Conservation (phyloP, 2,329 filamentous ascomycete genomes). For the Lasiodiplodia gonubiensis region DNA sequence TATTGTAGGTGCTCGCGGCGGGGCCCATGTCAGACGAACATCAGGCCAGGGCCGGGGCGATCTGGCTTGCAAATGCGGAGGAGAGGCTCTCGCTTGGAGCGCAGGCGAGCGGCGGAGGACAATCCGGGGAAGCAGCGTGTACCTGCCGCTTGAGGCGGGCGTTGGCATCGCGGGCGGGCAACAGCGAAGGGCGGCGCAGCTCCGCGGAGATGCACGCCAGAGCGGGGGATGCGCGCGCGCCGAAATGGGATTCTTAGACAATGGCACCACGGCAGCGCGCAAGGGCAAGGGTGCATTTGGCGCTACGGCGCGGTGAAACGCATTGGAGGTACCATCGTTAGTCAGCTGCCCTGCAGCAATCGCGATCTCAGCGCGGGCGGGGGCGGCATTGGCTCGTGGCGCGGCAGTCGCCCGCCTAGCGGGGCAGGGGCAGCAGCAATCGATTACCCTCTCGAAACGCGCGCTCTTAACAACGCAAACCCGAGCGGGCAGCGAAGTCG, state of each 20-base stretch:
- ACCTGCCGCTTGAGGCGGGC: slow-evolving; percentile 11
- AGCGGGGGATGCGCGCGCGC: slow-evolving; percentile 20
- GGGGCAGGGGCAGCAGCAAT: slow-evolving; percentile 8
- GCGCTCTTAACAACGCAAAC: not conserved
- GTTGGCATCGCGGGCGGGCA: not conserved
- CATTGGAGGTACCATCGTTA: not conserved
- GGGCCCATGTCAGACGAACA: not conserved
- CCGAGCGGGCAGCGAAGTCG: slow-evolving; percentile 4
- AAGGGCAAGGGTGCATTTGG: not conserved
- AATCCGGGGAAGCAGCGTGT: slow-evolving; percentile 20
- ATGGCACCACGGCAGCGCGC: not conserved
- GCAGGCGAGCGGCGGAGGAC: not conserved
- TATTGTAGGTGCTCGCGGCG: not conserved
- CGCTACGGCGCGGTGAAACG: slow-evolving; percentile 12
- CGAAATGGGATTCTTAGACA: slow-evolving; percentile 2
- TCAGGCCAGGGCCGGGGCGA: not conserved
- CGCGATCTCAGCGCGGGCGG: slow-evolving; percentile 9
- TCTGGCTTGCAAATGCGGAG: not conserved
- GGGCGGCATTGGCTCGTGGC: slow-evolving; percentile 4
- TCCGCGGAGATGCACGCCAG: slow-evolving; percentile 20
- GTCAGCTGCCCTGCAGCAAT: slow-evolving; percentile 22
- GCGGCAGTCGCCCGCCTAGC: not conserved
- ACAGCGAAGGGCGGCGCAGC: not conserved
- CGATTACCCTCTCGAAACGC: slow-evolving; percentile 22
- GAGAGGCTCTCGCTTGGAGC: slow-evolving; percentile 13